These are phyloP conservation scores for Macrotyloma uniflorum DNA, from an alignment of 306 rosid genomes.

Conservation along the genomic window DNA sequence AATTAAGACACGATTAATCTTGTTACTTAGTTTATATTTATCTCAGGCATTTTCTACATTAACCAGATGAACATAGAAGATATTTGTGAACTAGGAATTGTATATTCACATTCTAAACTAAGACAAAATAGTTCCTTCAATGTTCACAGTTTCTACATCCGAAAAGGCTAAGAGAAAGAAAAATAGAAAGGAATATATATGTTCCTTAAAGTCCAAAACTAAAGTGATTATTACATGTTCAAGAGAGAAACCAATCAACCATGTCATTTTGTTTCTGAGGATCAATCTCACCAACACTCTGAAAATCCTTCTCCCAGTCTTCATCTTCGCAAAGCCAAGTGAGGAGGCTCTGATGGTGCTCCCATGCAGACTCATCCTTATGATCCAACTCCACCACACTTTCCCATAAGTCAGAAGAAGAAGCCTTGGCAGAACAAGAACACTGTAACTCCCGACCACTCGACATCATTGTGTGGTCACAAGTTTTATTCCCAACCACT, in stretches of 20 bases:
- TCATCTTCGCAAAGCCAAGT: constrained; percentile 54
- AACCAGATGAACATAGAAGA: too few species aligned
- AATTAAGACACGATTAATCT: too few species aligned
- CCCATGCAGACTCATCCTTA: background rate
- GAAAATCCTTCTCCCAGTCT: constrained; percentile 36
- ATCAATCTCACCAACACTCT: constrained; percentile 23
- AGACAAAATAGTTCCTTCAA: background rate
- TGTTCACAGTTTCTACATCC: too few species aligned
- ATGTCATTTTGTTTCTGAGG: constrained; percentile 44
- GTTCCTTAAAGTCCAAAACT: too few species aligned
- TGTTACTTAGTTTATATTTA: too few species aligned
- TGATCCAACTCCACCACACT: constrained; percentile 13
- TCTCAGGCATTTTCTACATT: too few species aligned
- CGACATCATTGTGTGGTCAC: background rate
- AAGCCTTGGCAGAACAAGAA: constrained; percentile 26
- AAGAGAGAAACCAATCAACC: constrained; percentile 47
- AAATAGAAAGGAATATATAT: background rate
- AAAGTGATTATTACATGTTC: background rate
- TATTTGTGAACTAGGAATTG: too few species aligned
- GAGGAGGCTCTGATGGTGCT: background rate
- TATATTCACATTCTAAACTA: background rate
- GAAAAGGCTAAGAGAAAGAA: background rate
- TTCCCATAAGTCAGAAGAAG: background rate
- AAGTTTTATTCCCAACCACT: background rate
- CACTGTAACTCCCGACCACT: constrained; percentile 30